Percentiles rank a stretch among this genome's conserved stretches.
phyloP scores from a whole-genome alignment of 805 yeast genomes.

The Candida insectalens region DNA sequence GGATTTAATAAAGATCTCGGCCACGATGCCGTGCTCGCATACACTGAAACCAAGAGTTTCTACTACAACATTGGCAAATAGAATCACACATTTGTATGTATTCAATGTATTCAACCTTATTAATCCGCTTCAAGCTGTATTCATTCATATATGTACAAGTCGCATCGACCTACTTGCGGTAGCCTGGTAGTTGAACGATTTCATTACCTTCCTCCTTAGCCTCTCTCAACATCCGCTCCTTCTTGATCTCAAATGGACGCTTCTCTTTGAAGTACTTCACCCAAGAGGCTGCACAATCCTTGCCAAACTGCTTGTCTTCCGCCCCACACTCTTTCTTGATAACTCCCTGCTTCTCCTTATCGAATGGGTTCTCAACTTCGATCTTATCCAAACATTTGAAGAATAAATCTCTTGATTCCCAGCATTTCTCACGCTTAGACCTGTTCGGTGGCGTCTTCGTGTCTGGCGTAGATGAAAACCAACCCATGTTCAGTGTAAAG shows the following conservation, averaged over 20 bases:
- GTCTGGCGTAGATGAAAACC: conserved; percentile 28
- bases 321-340: conserved; percentile 49
- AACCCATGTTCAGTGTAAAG: conserved; percentile 4
- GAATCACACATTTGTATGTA: neutral
- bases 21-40: conserved; percentile 57
- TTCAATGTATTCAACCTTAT: neutral
- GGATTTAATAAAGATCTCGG: conserved; percentile 82
- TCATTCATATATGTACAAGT: neutral
- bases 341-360: conserved; percentile 25
- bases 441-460: conserved; percentile 40
- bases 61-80: conserved; percentile 33
- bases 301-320: conserved; percentile 49
- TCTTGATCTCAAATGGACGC: conserved; percentile 65
- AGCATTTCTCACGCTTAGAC: conserved; percentile 65
- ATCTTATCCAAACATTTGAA: conserved; percentile 66
- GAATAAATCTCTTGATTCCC: conserved; percentile 80
- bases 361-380: conserved; percentile 61
- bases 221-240: conserved; percentile 57
- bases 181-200: conserved; percentile 20
- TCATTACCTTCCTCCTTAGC: conserved; percentile 61
- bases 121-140: neutral
- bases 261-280: conserved; percentile 84
- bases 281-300: conserved; percentile 84
- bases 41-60: conserved; percentile 69
- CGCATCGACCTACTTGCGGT: conserved; percentile 9